phyloP scores from a whole-genome alignment of 306 rosid genomes.

The Cucumis melo region DNA sequence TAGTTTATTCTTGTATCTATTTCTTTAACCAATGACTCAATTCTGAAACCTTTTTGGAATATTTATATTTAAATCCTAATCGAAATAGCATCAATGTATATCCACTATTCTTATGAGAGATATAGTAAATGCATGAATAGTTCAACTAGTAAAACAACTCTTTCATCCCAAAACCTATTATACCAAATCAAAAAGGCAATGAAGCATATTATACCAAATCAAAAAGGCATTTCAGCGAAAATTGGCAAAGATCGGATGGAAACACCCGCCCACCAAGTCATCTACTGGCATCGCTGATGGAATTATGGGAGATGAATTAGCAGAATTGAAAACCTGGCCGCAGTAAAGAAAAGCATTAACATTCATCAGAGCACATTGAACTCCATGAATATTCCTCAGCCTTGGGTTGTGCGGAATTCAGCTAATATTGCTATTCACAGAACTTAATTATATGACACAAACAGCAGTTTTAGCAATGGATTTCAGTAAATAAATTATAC shows the following conservation, averaged over 20 bases:
- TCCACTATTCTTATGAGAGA: background rate
- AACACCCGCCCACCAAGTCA: background rate
- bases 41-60: background rate
- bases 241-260: background rate
- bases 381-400: background rate
- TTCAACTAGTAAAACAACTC: background rate
- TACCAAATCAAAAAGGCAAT: background rate
- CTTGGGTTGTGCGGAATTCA: background rate
- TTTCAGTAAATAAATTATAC: background rate
- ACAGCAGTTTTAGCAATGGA: background rate
- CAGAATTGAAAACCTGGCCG: background rate
- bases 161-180: background rate
- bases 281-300: background rate
- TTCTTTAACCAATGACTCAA: background rate
- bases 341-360: background rate
- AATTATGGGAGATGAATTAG: background rate
- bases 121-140: background rate
- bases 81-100: background rate
- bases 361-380: background rate
- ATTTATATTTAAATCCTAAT: background rate
- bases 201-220: background rate
- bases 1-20: background rate
- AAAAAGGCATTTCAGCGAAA: background rate
- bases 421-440: constrained; percentile 6
- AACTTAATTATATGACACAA: constrained; percentile 3